Base-by-base conservation (phyloP, 345 rosid species). In the Leavenworthia alabamica region DNA sequence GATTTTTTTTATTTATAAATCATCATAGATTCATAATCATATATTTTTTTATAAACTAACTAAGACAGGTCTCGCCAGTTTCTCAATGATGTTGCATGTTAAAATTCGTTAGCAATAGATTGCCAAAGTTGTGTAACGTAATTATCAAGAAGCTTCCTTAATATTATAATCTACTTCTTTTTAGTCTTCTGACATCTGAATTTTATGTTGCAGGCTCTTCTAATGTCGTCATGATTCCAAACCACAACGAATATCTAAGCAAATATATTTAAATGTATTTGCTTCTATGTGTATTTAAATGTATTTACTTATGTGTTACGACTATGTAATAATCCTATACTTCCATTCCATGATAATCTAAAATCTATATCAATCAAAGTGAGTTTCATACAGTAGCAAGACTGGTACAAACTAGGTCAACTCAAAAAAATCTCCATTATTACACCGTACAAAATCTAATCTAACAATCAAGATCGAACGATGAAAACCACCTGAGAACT, bases 121-220 rank as follows among this genome's bases (percentile, higher is more conserved):
- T 11, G 26, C 39, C 7, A 49, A 16, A 36, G 37, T 55, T 43
- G 24, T 55, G 33, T 10, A 42, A 32, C 53, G 31, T 12, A 22
- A 27, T 36, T 12, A 35, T 56, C 40, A 16, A 56, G 19, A 22
- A 33, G 16, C 19, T 14, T 44, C 5, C 10, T 26, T 44, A 10
- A 41, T 43, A 20, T 51, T 31, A 10, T 2, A 2, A 23, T 23
- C 24, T 23, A 23, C 24, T 0, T 23, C 24, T 23, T 23, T 23
- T 23, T 23, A 23, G 24, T 23, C 24, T 3, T 23, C 24, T 41
- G 39, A 33, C 45, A 43, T 36, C 13, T 54, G 22, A 14, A 33
- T 29, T 48, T 56, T 62, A 27, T 37, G 12, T 57, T 71, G 66
- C 75, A 64, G 75, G 66, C 53, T 49, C 6, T 36, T 26, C 66